Percentiles rank a stretch among this genome's conserved stretches.
These are phyloP conservation scores for Jatropha curcas DNA, from an alignment of 345 rosid genomes.

Conservation along the genomic window DNA sequence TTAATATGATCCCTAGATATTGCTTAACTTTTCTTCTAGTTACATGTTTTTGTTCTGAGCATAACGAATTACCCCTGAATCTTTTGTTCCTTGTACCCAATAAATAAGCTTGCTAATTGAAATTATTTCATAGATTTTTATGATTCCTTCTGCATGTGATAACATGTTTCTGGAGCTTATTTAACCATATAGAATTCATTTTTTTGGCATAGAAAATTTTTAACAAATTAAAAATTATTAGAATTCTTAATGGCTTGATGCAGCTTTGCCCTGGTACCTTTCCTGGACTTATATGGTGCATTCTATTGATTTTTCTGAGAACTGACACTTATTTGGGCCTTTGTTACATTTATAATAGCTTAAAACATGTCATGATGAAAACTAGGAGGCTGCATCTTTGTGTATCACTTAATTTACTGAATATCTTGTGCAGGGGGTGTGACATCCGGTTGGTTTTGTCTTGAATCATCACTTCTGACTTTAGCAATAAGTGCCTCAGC, in stretches of 20 bases:
- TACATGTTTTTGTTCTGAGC: neutral
- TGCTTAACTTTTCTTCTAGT: neutral
- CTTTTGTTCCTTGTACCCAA: neutral
- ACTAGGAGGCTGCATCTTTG: too few relatives aligned
- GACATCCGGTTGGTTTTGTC: slow-evolving; percentile 78
- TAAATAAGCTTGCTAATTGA: neutral
- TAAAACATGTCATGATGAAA: neutral
- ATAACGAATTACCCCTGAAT: neutral
- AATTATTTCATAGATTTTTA: neutral
- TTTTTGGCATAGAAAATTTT: neutral
- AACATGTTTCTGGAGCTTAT: neutral
- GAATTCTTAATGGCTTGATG: neutral
- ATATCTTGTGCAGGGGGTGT: slow-evolving; percentile 61
- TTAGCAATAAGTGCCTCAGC: slow-evolving; percentile 79
- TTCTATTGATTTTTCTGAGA: neutral
- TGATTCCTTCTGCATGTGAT: too few relatives aligned
- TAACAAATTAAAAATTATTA: neutral
- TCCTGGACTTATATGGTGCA: neutral
- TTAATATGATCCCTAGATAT: neutral
- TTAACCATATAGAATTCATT: neutral
- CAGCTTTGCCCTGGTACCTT: neutral
- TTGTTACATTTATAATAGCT: neutral
- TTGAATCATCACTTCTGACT: slow-evolving; percentile 68
- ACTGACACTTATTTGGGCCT: neutral
- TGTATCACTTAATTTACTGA: neutral